Percentiles rank a stretch among this genome's conserved stretches.
Conservation (phyloP, 768 basidiomycete genomes). For the Kwoniella mangroviensis region DNA sequence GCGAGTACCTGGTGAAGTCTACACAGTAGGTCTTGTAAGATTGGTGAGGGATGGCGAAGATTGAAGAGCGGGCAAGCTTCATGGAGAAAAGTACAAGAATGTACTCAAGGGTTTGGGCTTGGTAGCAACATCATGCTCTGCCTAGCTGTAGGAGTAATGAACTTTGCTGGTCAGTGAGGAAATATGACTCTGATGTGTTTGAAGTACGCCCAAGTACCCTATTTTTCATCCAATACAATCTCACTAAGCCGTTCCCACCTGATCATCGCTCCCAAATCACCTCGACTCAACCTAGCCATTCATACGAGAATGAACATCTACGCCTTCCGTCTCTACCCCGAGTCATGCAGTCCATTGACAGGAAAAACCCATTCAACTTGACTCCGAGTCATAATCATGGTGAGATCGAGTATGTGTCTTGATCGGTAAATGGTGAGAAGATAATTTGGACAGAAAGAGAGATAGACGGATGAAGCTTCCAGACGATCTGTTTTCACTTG, state of each 20-base stretch:
- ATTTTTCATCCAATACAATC: constrained; percentile 28
- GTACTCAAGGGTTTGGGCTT: constrained; percentile 29
- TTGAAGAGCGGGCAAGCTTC: constrained; percentile 68
- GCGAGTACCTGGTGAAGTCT: constrained; percentile 44
- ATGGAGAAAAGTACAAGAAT: constrained; percentile 55
- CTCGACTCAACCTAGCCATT: constrained; percentile 73
- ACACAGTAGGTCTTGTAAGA: constrained; percentile 34
- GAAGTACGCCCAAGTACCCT: constrained; percentile 72
- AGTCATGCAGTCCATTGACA: constrained; percentile 22
- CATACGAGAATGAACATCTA: constrained; percentile 87
- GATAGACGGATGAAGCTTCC: constrained; percentile 88
- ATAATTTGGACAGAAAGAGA: constrained; percentile 87
- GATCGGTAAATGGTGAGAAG: constrained; percentile 70
- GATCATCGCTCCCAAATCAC: constrained; percentile 73
- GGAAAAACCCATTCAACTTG: constrained; percentile 66
- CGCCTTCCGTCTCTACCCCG: constrained; percentile 27
- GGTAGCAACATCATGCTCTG: background rate
- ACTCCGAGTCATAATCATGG: constrained; percentile 75
- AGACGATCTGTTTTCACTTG: constrained; percentile 66
- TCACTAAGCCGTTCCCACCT: constrained; percentile 73
- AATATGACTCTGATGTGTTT: background rate
- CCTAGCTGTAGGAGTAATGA: too few relatives aligned
- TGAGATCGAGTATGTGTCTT: constrained; percentile 73
- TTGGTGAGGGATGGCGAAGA: constrained; percentile 7
- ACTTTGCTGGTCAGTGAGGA: background rate